Base-by-base conservation (phyloP, 2,329 filamentous ascomycete genomes). In the Endoconidiophora laricicola region DNA sequence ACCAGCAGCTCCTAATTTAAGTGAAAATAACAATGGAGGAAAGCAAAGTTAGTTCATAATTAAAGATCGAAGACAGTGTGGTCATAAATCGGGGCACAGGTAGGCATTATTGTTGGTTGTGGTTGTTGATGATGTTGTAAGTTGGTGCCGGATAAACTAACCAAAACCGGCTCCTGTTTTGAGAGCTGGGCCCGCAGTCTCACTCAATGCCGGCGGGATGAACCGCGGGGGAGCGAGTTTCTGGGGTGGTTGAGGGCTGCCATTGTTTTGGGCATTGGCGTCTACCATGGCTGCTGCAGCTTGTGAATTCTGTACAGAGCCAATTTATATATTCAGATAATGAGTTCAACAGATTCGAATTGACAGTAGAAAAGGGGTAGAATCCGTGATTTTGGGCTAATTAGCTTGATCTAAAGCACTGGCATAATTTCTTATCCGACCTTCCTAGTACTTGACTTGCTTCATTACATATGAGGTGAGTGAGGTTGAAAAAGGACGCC, bases 1-100 rank as follows among this genome's bases (percentile, higher is more conserved):
- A 44, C 72, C 67, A 22, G 68, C 64, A 42, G 79, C 81, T 52
- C 29, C 29, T 33, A 33, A 33, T 33, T 33, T 9, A 33, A 33
- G 29, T 33, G 4, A 33, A 33, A 33, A 12, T 12, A 12, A 33
- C 29, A 12, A 33, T 33, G 29, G 29, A 33, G 12, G 29, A 33
- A 12, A 33, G 9, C 29, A 9, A 33, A 33, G 29, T 33, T 12
- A 33, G 29, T 33, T 33, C 12, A 33, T 33, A 33, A 33, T 29
- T 6, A 46, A 26, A 37, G 7, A 26, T 18, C 18, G 37, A 2
- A 10, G 33, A 40, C 10, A 18, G 42, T 3, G 36, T 22, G 42
- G 39, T 18, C 20, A 22, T 16, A 39, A 37, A 44, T 7, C 18
- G 6, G 20, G n/a, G 41, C n/a, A 14, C 41, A 44, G 10, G 33